A percentile compares a stretch with the other conserved stretches of the same genome.
Conservation (phyloP, 768 basidiomycete species). For the Mycena haematopus region DNA sequence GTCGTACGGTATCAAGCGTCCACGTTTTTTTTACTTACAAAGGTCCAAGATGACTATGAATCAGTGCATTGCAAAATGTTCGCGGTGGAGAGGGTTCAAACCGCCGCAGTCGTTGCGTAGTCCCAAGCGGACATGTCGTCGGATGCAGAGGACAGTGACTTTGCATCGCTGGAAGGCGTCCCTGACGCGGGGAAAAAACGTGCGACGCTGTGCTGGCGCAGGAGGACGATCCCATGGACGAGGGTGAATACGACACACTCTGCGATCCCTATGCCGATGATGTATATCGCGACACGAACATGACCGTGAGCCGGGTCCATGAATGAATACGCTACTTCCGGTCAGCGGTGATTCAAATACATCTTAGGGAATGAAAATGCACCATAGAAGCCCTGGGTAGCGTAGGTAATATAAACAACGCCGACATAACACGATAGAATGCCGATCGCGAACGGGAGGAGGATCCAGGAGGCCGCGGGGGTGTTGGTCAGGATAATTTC, state of each 20-base stretch:
- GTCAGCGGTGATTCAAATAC: background rate
- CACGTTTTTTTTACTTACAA: background rate
- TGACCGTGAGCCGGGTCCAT: slow-evolving; percentile 46
- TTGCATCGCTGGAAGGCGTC: background rate
- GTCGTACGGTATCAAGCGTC: background rate
- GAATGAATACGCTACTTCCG: slow-evolving; percentile 50
- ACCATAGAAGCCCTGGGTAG: slow-evolving; percentile 58
- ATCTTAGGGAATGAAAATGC: slow-evolving; percentile 17
- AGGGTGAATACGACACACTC: slow-evolving; percentile 12
- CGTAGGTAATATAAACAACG: slow-evolving; percentile 54
- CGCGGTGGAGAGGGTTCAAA: background rate
- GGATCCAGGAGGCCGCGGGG: slow-evolving; percentile 44
- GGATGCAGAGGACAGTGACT: background rate
- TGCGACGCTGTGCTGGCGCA: slow-evolving; percentile 39
- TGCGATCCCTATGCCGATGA: slow-evolving; percentile 29
- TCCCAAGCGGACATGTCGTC: background rate
- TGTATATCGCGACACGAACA: slow-evolving; percentile 48
- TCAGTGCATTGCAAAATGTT: background rate
- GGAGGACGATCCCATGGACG: slow-evolving; percentile 17
- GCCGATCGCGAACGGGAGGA: slow-evolving; percentile 43
- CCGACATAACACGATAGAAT: slow-evolving; percentile 53
- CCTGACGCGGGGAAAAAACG: background rate
- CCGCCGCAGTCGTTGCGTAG: background rate
- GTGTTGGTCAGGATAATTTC: slow-evolving; percentile 51
- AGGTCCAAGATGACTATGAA: too few species aligned